Base-by-base conservation (phyloP, 805 yeast species). In the Dipodascus geniculatus region DNA sequence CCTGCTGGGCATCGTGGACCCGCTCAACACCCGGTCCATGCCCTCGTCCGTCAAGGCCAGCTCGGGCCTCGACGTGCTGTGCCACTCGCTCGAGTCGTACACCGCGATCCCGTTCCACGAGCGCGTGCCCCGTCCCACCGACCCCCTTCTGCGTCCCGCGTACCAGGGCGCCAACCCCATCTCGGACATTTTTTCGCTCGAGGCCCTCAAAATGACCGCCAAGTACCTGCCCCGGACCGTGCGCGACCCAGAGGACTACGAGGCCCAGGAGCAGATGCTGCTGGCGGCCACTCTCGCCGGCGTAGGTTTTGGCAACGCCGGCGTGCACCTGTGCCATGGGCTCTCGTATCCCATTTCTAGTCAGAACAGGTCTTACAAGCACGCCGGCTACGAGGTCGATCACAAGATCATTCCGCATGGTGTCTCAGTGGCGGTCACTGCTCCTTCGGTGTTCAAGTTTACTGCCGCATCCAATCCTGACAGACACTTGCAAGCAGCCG, bases 101-200 rank as follows among this genome's bases (percentile, higher is more conserved):
- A 73, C 75, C 33, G 74, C 76, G 17, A 70, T 73, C 50, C 76
- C 75, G 14, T 70, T 65, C 60, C 60, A 64, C 53, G 61, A 67
- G 62, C 67, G 73, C 24, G 64, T 68, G 1, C 73, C 73, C 3
- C 65, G 71, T 2, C 73, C 73, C 2, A 28, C 61, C 0, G 63
- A 67, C 54, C 73, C 73, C n/a, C 54, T 66, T 52, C 53, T 65
- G 42, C 65, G 73, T 8, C 73, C 73, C 2, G 71, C 73, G 1
- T 70, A 70, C 56, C 73, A 70, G 57, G 73, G 73, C n/a, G 72
- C 76, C 19, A 72, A 70, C 61, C 76, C 76, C 22, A 72, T 73
- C 53, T 69, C 74, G 2, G 76, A 73, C 53, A 66, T 73, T 31
- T 72, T 72, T 60, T 70, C 74, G 28, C 58, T 72, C 56, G 73